These are phyloP conservation scores for Candida arabinofermentans DNA, from an alignment of 805 yeast species.

Conservation along the genomic window DNA sequence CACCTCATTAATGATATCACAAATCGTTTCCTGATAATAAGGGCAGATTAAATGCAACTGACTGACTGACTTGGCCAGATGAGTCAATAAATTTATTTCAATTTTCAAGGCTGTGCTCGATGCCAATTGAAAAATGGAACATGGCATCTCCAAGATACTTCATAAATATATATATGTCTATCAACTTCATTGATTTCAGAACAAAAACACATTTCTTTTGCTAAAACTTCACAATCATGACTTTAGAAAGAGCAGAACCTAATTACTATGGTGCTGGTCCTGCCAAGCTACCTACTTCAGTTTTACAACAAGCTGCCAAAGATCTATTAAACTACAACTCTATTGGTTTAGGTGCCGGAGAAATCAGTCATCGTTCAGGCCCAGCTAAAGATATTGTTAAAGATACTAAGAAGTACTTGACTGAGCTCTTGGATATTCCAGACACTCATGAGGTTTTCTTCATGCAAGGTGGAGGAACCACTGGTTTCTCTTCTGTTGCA, in stretches of 20 bases:
- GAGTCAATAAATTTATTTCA: too few species aligned
- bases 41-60: too few species aligned
- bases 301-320: conserved; percentile 80
- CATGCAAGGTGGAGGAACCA: conserved; percentile 97
- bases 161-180: too few species aligned
- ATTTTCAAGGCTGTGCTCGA: too few species aligned
- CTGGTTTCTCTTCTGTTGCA: conserved; percentile 86
- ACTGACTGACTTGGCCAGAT: too few species aligned
- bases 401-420: conserved; percentile 65
- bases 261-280: conserved; percentile 99
- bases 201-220: too few species aligned
- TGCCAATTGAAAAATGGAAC: too few species aligned
- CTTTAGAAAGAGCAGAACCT: conserved; percentile 64
- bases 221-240: conserved; percentile 14
- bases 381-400: conserved; percentile 78
- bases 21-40: too few species aligned
- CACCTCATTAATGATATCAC: too few species aligned
- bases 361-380: conserved; percentile 90
- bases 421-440: conserved; percentile 67
- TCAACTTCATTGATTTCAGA: too few species aligned
- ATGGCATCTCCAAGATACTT: too few species aligned
- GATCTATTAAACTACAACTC: conserved; percentile 73
- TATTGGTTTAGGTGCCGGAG: conserved; percentile 86
- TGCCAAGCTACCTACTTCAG: conserved; percentile 80
- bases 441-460: conserved; percentile 93